Percentiles rank a stretch among this genome's conserved stretches.
Evolutionary conservation across 352 stramenopile genomes (phyloP).

Genomic region (Phytophthora brassicae): DNA sequence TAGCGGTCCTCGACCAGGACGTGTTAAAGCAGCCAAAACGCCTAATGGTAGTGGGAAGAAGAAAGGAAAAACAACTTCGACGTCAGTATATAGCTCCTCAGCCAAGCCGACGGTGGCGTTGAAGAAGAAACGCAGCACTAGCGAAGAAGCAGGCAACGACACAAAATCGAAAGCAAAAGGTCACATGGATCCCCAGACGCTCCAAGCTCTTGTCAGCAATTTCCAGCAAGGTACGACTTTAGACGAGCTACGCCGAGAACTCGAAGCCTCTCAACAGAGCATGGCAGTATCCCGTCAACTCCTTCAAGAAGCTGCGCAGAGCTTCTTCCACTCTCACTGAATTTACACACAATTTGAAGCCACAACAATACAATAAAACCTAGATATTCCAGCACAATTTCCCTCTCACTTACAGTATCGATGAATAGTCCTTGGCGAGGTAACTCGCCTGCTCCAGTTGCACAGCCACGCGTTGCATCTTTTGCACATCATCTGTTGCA

Average conservation of each 20-base stretch:
- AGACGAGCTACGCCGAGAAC: conserved; percentile 63
- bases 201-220: conserved; percentile 73
- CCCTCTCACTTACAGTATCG: conserved; percentile 16
- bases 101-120: conserved; percentile 35
- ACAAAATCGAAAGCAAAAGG: conserved; percentile 19
- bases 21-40: not conserved
- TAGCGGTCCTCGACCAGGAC: conserved; percentile 5
- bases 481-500: conserved; percentile 45
- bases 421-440: conserved; percentile 45
- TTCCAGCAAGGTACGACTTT: conserved; percentile 70
- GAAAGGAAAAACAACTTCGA: conserved; percentile 22
- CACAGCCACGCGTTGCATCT: conserved; percentile 37
- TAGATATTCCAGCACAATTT: conserved; percentile 12
- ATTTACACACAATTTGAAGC: conserved; percentile 3
- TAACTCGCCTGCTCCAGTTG: conserved; percentile 42
- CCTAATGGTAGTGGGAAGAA: conserved; percentile 36
- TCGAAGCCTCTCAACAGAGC: conserved; percentile 70
- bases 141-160: conserved; percentile 13
- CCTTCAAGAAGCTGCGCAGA: conserved; percentile 67
- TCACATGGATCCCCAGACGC: conserved; percentile 57
- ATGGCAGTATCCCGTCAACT: conserved; percentile 62
- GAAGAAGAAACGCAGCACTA: conserved; percentile 37
- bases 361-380: conserved; percentile 22
- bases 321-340: conserved; percentile 56
- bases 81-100: conserved; percentile 35